Percentiles rank a stretch among this genome's conserved stretches.
These are phyloP conservation scores for Hypoxylon lienhwacheense DNA, from an alignment of 495 filamentous ascomycete genomes.

Conservation along the genomic window DNA sequence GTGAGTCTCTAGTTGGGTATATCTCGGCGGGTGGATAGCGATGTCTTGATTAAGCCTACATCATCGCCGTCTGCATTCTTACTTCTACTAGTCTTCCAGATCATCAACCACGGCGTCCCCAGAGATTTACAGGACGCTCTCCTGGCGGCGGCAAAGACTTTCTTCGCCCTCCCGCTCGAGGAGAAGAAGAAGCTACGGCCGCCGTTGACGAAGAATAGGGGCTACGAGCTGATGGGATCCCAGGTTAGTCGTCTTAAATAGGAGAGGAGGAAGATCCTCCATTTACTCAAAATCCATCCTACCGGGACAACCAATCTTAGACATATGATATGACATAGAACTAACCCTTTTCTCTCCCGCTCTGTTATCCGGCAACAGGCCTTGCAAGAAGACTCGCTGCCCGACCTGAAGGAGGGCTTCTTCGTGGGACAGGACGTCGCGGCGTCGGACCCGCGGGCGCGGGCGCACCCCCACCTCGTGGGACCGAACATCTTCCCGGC, in stretches of 20 bases:
- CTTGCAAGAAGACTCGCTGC: constrained; percentile 49
- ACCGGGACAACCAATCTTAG: background rate
- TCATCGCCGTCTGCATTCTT: background rate
- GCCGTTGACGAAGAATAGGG: constrained; percentile 50
- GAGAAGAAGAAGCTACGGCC: constrained; percentile 47
- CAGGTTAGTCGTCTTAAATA: constrained; percentile 36
- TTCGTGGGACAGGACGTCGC: constrained; percentile 54
- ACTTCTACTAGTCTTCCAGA: constrained; percentile 49
- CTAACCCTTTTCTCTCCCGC: constrained; percentile 6
- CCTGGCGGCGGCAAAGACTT: constrained; percentile 44
- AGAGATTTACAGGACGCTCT: constrained; percentile 40
- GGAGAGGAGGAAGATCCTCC: too few relatives aligned
- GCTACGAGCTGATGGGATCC: constrained; percentile 54
- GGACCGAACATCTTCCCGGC: constrained; percentile 54
- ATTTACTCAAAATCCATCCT: too few relatives aligned
- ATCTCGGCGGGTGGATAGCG: background rate
- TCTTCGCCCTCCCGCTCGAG: constrained; percentile 54
- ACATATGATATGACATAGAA: background rate
- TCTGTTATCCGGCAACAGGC: constrained; percentile 23
- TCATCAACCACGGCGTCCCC: constrained; percentile 48
- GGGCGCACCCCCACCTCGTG: constrained; percentile 40
- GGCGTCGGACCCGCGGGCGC: constrained; percentile 44
- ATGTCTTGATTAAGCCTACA: too few relatives aligned
- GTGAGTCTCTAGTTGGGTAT: background rate
- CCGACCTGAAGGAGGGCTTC: constrained; percentile 56